phyloP scores from a whole-genome alignment of 176 grass and related monocot species.

The Paspalum notatum region DNA sequence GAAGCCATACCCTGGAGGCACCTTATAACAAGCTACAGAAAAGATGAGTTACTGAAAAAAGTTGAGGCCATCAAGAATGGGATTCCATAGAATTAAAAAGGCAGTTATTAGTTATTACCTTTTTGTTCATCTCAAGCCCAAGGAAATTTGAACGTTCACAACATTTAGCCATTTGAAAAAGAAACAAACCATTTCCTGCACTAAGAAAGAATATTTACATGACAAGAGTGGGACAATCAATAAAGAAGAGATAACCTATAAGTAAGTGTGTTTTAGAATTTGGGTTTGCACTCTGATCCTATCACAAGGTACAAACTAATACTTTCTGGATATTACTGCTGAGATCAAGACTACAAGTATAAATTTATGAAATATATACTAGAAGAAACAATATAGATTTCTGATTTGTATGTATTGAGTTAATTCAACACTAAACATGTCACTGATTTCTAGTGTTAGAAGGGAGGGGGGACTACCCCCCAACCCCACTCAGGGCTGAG shows the following conservation, averaged over 20 bases:
- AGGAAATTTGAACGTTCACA: constrained; percentile 77
- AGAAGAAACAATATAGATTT: constrained; percentile 26
- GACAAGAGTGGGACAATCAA: background rate
- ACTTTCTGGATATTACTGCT: constrained; percentile 9
- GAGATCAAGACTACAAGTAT: constrained; percentile 22
- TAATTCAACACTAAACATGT: constrained; percentile 20
- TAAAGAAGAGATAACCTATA: background rate
- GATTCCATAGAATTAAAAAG: constrained; percentile 18
- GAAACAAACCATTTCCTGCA: constrained; percentile 95
- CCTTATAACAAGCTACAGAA: constrained; percentile 78
- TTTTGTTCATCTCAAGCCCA: constrained; percentile 94
- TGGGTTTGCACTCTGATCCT: constrained; percentile 21
- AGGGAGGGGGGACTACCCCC: too few relatives aligned
- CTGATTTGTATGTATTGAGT: constrained; percentile 2
- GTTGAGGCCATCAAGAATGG: background rate
- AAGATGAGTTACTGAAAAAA: constrained; percentile 33
- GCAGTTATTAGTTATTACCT: constrained; percentile 52
- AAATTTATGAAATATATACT: constrained; percentile 22
- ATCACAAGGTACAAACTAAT: constrained; percentile 9
- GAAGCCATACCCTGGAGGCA: constrained; percentile 65
- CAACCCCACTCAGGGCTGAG: too few relatives aligned
- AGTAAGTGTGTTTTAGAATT: background rate
- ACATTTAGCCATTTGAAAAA: constrained; percentile 76
- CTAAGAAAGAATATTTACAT: constrained; percentile 37
- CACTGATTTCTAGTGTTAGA: background rate